Evolutionary conservation across 2,329 filamentous ascomycete species (phyloP).

Genomic region (Dendryphion nanum): DNA sequence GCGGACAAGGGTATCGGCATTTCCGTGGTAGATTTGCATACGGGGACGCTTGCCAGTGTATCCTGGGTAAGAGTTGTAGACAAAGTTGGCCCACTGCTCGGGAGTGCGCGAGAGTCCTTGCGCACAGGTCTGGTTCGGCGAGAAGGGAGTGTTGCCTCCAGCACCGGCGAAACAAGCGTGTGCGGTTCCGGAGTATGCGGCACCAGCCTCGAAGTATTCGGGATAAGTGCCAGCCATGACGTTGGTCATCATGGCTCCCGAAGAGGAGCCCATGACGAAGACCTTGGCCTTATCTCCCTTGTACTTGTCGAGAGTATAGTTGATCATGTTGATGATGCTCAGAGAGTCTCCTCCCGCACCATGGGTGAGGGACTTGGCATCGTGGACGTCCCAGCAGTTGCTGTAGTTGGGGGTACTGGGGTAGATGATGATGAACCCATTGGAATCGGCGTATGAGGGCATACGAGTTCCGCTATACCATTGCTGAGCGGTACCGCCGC

Average conservation of each 20-base stretch:
- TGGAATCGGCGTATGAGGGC: constrained; percentile 48
- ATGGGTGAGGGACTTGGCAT: constrained; percentile 51
- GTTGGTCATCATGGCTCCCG: constrained; percentile 15
- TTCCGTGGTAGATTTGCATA: constrained; percentile 39
- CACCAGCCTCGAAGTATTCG: constrained; percentile 10
- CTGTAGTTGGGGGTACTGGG: constrained; percentile 49
- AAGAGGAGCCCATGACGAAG: constrained; percentile 49
- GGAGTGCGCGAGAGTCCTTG: constrained; percentile 12
- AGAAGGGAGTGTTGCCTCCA: constrained; percentile 33
- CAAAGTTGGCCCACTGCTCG: constrained; percentile 32
- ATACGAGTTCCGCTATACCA: constrained; percentile 52
- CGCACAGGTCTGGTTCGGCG: constrained; percentile 20
- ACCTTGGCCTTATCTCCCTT: constrained; percentile 49
- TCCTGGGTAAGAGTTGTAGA: constrained; percentile 35
- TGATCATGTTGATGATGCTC: constrained; percentile 57
- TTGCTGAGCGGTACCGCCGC: constrained; percentile 37
- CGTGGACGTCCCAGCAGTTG: constrained; percentile 58
- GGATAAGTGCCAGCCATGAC: constrained; percentile 14
- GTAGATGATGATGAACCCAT: constrained; percentile 59
- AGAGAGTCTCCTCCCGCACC: constrained; percentile 55
- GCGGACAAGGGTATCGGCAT: constrained; percentile 30
- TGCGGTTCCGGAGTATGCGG: constrained; percentile 11
- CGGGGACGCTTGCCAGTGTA: constrained; percentile 36
- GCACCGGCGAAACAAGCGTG: constrained; percentile 35
- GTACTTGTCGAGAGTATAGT: constrained; percentile 51